Evolutionary conservation across 768 basidiomycete species (phyloP), one percentile per base, ranked within the genome.

Genomic region (Tephrocybe sp.): DNA sequence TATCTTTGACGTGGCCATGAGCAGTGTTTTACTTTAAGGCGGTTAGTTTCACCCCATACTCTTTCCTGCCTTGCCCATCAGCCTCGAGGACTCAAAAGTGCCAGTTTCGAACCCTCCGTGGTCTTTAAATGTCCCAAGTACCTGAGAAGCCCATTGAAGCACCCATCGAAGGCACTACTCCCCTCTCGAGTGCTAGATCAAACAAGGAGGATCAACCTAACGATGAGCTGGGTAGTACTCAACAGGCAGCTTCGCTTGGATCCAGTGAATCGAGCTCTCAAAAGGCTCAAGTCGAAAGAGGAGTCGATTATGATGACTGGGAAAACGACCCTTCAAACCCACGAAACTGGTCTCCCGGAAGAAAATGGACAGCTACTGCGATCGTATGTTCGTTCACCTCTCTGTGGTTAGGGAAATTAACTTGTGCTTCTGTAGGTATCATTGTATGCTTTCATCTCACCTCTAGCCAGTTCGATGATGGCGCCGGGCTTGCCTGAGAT

Each of bases 401-500:
- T 12, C 11, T 18, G 11, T 23, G 10, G 38, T 17, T 28, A 26
- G 18, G 39, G 28, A 30, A 30, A 15, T 39, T 3, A 36, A 36
- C 9, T 36, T 8, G 11, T 11, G 6, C 15, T 15, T 36, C 34
- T 25, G 6, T 25, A 84, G 83, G 76, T 85, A 3, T 83, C 83
- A 0, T 64, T 80, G 30, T 86, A 85, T 56, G 80, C 82, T 0
- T 80, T 85, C 48, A 69, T 80, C 18, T 64, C 72, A 2, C 75
- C 73, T 1, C 57, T 75, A 12, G 65, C 74, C 0, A 70, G 60
- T 45, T 72, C 85, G 11, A 88, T 87, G 81, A 85, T 89, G 81
- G 85, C 85, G 0, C 85, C 86, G 41, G 84, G 79, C 40, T 73
- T 88, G 23, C 80, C 78, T 14, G 73, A 81, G 25, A 65, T 87